Percentiles rank a stretch among this genome's conserved stretches.
Conservation (phyloP, 441 rosid species). For the Gossypium trilobum region DNA sequence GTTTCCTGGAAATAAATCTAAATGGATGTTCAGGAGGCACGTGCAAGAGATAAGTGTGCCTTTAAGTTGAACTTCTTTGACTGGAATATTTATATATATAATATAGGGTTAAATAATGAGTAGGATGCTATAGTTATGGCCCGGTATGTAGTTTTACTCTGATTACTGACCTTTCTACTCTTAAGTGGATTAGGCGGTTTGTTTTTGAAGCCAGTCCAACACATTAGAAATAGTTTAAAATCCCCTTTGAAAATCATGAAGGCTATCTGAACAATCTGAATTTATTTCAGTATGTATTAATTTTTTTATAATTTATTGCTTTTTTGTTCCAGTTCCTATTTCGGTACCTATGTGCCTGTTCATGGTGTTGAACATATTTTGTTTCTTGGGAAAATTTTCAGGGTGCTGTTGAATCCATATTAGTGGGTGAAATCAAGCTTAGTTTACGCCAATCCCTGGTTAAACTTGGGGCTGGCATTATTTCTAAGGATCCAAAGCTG, state of each 20-base stretch:
- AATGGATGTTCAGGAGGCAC: conserved; percentile 2
- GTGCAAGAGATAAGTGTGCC: not conserved
- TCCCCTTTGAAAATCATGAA: not conserved
- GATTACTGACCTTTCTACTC: not conserved
- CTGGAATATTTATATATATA: not conserved
- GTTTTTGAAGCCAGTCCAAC: conserved; percentile 2
- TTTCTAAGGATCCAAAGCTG: conserved; percentile 85
- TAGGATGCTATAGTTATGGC: not conserved
- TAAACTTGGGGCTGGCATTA: conserved; percentile 81
- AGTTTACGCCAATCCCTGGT: conserved; percentile 86
- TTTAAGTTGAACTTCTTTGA: not conserved
- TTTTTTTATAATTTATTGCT: not conserved
- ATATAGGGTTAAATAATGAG: not conserved
- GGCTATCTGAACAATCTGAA: not conserved
- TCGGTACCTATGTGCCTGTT: not conserved
- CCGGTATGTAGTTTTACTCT: not conserved
- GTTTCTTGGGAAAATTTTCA: conserved; percentile 33
- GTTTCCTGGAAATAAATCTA: not conserved
- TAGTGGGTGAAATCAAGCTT: conserved; percentile 79
- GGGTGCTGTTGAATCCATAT: conserved; percentile 89
- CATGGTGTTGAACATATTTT: conserved; percentile 12
- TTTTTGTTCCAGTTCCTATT: not conserved
- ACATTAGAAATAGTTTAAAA: not conserved
- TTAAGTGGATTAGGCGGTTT: not conserved
- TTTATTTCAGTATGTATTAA: not conserved